These are phyloP conservation scores for Termitomyces sp. DNA, from an alignment of 768 basidiomycete species.

Conservation along the genomic window DNA sequence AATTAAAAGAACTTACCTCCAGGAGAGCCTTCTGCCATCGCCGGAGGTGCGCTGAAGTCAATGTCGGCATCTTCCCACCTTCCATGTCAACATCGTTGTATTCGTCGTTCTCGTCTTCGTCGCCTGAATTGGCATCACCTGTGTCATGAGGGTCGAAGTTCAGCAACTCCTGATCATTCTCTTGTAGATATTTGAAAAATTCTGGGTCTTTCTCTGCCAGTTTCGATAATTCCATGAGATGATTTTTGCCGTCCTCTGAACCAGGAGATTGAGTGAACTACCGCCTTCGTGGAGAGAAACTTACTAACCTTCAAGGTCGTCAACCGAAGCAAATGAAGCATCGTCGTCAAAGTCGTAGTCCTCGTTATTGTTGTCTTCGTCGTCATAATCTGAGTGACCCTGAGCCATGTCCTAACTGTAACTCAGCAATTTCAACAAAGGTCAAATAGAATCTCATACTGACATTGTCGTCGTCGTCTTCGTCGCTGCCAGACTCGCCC, in stretches of 20 bases:
- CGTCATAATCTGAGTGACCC: conserved; percentile 24
- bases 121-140: conserved; percentile 36
- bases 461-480: conserved; percentile 16
- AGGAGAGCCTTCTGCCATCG: conserved; percentile 89
- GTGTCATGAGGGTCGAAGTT: conserved; percentile 56
- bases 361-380: conserved; percentile 32
- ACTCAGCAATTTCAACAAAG: conserved; percentile 1
- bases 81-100: conserved; percentile 45
- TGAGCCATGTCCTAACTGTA: conserved; percentile 18
- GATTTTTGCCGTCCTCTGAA: conserved; percentile 65
- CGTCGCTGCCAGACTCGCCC: conserved; percentile 52
- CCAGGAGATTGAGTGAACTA: background rate
- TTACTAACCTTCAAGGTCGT: conserved; percentile 63
- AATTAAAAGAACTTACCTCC: conserved; percentile 40
- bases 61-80: conserved; percentile 44
- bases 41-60: conserved; percentile 66
- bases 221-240: conserved; percentile 78
- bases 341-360: conserved; percentile 39
- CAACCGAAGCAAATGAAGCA: conserved; percentile 70
- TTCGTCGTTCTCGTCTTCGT: conserved; percentile 36
- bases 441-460: conserved; percentile 8
- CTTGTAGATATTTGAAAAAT: conserved; percentile 96
- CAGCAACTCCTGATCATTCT: conserved; percentile 90
- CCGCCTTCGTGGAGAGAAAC: background rate
- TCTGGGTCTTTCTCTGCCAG: conserved; percentile 97